Conservation (phyloP, 441 rosid genomes). For the Bocquillonia castaneifolia region DNA sequence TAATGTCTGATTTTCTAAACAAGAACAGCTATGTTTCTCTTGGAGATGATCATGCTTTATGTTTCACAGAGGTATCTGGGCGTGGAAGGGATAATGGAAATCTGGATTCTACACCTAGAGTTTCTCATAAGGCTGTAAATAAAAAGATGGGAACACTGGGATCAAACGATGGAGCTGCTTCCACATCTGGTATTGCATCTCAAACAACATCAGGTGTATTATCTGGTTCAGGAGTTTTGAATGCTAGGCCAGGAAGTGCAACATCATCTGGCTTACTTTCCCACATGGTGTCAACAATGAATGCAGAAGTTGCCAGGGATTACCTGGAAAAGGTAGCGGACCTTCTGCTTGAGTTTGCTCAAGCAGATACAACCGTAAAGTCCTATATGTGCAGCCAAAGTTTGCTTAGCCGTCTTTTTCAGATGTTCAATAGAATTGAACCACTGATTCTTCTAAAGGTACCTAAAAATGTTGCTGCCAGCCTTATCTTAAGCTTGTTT, state of each 20-base stretch:
- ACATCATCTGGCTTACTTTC: constrained; percentile 87
- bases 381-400: constrained; percentile 93
- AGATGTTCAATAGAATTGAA: constrained; percentile 88
- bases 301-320: constrained; percentile 79
- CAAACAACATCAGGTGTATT: constrained; percentile 90
- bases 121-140: constrained; percentile 43
- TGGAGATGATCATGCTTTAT: constrained; percentile 15
- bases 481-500: constrained; percentile 12
- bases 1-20: constrained; percentile 3
- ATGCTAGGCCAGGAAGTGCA: constrained; percentile 89
- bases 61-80: constrained; percentile 67
- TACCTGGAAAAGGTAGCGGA: constrained; percentile 95
- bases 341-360: constrained; percentile 92
- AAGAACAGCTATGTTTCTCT: background rate
- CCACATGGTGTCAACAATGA: constrained; percentile 76
- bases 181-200: constrained; percentile 77
- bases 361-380: constrained; percentile 88
- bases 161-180: constrained; percentile 59
- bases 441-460: constrained; percentile 90
- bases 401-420: constrained; percentile 88
- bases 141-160: constrained; percentile 53
- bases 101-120: constrained; percentile 56
- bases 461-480: constrained; percentile 15
- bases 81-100: constrained; percentile 74
- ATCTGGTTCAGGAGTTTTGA: constrained; percentile 91